phyloP scores from a whole-genome alignment of 495 filamentous ascomycete genomes.

The Xylaria venustula region DNA sequence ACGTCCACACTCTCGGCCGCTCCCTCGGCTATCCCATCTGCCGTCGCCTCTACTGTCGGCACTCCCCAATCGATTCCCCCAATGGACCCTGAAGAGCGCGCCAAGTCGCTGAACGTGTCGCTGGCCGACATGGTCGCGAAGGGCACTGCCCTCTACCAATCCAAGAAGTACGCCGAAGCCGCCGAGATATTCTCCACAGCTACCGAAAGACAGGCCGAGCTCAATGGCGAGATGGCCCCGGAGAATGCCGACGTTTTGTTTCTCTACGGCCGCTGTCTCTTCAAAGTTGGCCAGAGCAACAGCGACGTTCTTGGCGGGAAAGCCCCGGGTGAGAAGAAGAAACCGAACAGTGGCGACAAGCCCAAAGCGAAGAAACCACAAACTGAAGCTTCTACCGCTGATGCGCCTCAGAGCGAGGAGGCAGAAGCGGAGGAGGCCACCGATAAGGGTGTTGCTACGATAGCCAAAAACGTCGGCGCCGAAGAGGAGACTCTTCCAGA shows the following conservation, averaged over 20 bases:
- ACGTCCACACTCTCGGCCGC: constrained; percentile 23
- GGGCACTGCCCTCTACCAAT: constrained; percentile 63
- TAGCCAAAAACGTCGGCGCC: constrained; percentile 35
- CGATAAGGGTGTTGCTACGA: constrained; percentile 45
- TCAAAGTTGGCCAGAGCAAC: constrained; percentile 88
- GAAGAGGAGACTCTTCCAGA: constrained; percentile 35
- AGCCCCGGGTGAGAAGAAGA: constrained; percentile 60
- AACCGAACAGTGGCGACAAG: constrained; percentile 36
- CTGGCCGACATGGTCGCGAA: constrained; percentile 57
- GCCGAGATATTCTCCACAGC: constrained; percentile 86
- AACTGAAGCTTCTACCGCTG: constrained; percentile 17
- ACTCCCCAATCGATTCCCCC: constrained; percentile 29
- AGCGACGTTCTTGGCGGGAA: constrained; percentile 90
- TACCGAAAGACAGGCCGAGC: constrained; percentile 81
- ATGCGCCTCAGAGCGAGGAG: constrained; percentile 29
- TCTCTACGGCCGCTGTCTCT: constrained; percentile 87
- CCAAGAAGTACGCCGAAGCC: constrained; percentile 81
- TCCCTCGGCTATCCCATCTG: constrained; percentile 26
- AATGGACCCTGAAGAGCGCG: constrained; percentile 42
- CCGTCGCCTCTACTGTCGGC: constrained; percentile 19
- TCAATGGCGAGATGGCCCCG: constrained; percentile 87
- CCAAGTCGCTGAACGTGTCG: constrained; percentile 49
- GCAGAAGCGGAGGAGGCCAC: constrained; percentile 51
- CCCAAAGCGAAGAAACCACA: constrained; percentile 35
- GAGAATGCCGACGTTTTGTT: constrained; percentile 92